Evolutionary conservation across 805 yeast species (phyloP).

Genomic region (Ogataea haglerorum): DNA sequence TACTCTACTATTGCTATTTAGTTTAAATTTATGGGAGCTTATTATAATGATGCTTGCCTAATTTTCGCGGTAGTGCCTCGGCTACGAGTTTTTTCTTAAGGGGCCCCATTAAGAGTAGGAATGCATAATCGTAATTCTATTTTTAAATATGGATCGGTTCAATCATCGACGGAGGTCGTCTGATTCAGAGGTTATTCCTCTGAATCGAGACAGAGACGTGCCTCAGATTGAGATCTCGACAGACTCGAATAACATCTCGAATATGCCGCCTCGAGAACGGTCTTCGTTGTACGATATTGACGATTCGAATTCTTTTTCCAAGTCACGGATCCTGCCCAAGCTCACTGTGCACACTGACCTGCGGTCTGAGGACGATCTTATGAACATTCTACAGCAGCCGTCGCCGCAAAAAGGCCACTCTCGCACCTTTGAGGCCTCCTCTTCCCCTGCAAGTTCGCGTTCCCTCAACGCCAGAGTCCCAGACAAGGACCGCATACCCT

Average conservation of each 20-base stretch:
- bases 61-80: background rate
- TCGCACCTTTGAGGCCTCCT: background rate
- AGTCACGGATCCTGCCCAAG: slow-evolving; percentile 7
- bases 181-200: background rate
- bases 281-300: slow-evolving; percentile 8
- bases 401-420: background rate
- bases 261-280: slow-evolving; percentile 1
- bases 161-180: slow-evolving; percentile 1
- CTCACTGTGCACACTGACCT: slow-evolving; percentile 4
- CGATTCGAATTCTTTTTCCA: background rate
- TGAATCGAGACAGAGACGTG: background rate
- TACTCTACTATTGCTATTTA: background rate
- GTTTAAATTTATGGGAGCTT: too few relatives aligned
- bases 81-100: background rate
- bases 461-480: slow-evolving; percentile 1
- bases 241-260: slow-evolving; percentile 7
- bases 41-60: too few relatives aligned
- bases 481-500: slow-evolving; percentile 5
- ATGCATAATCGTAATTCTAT: background rate
- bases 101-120: background rate
- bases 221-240: slow-evolving; percentile 6
- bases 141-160: background rate
- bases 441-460: slow-evolving; percentile 4
- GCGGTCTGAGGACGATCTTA: background rate
- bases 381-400: slow-evolving; percentile 2